Evolutionary conservation across 352 stramenopile species (phyloP).

Genomic region (Phytopythium sindhum): DNA sequence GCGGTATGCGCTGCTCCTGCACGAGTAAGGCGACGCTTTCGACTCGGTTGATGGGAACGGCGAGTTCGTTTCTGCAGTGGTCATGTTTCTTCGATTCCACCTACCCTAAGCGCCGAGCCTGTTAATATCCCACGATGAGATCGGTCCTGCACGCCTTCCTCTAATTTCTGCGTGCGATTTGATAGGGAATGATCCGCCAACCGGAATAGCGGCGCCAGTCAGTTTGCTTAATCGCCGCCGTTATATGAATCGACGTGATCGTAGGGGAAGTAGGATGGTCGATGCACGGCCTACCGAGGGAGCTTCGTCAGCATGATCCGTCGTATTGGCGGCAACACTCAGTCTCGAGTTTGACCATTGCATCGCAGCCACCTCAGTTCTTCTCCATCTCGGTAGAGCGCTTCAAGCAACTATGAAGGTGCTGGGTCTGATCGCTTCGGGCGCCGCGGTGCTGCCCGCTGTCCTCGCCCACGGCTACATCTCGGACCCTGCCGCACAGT

Average conservation of each 20-base stretch:
- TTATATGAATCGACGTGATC: not conserved
- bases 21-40: too few species aligned
- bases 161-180: not conserved
- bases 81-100: not conserved
- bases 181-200: not conserved
- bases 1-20: not conserved
- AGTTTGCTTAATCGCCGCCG: not conserved
- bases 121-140: not conserved
- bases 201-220: not conserved
- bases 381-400: not conserved
- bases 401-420: not conserved
- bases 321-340: not conserved
- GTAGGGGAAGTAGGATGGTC: not conserved
- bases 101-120: not conserved
- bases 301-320: too few species aligned
- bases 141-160: not conserved
- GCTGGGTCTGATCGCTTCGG: constrained; percentile 19
- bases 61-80: too few species aligned
- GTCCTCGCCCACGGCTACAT: constrained; percentile 37
- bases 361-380: not conserved
- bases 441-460: constrained; percentile 13
- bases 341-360: constrained; percentile 18
- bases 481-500: constrained; percentile 34
- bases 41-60: too few species aligned
- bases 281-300: too few species aligned